Base-by-base conservation (phyloP, 2,329 filamentous ascomycete genomes). In the Monosporascus sp. region DNA sequence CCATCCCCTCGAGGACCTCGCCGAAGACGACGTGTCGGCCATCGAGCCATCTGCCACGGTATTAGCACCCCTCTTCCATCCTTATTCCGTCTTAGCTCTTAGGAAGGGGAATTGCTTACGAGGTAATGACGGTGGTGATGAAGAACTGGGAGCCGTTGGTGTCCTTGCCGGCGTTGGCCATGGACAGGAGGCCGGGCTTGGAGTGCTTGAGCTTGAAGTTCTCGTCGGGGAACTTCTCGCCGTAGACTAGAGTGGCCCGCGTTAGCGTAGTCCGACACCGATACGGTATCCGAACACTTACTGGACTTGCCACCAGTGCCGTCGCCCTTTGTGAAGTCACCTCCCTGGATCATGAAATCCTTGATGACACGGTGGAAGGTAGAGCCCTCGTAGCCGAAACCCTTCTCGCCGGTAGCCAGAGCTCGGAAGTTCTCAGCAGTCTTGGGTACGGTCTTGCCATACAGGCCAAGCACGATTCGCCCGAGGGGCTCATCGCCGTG, bases 181-280 rank as follows among this genome's bases (percentile, higher is more conserved):
- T 94, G 73, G 87, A 90, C 60, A 94, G 77, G 49, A 90, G 76
- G 66, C 89, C 89, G 73, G 85, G 86, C 82, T 90, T 91, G 78
- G 80, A 83, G 84, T 95, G 90, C 82, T 91, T 92, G 69, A 93
- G 81, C 85, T 94, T 93, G 82, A 95, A 94, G 86, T 93, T 94
- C 85, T 95, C 89, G 66, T 95, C 89, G 60, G 83, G 74, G 76
- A 94, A 94, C 75, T 89, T 89, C 64, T 82, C 79, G 65, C 89
- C 89, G 71, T 93, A 94, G 78, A 94, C 83, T 86, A 58, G 49
- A 42, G 11, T 15, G 24, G n/a, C n/a, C 42, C 11, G 14, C 42
- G 24, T n/a, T 18, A 46, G 25, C n/a, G 17, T 51, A 14, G 11
- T 11, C 31, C 1, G 31, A 11, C 5, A 5, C 31, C 31, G 31